Base-by-base conservation (phyloP, 1,139 yeast species). In the Yamadazyma atlantica region DNA sequence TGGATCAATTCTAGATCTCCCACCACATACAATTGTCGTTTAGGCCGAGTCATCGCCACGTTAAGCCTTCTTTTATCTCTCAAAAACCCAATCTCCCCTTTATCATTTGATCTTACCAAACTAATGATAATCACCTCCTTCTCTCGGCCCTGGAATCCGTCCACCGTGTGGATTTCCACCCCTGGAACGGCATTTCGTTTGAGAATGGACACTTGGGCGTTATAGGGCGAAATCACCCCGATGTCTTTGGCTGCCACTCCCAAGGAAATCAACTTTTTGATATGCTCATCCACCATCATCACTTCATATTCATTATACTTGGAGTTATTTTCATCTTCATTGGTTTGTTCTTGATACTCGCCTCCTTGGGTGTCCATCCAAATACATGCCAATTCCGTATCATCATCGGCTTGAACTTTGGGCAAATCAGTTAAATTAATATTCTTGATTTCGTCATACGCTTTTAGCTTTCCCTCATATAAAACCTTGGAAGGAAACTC, bases 311-410 rank as follows among this genome's bases (percentile, higher is more conserved):
- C 86, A 56, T 90, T 90, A 49, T 60, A 82, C 51, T 84, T 84
- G 0, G 90, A 82, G 3, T 71, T 66, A 23, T 64, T 66, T 17
- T 49, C 52, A 17, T 53, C 52, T 11, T 66, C 73, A 11, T 66
- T 60, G 22, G 78, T 75, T 40, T 67, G 67, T 46, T 85, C 92
- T 1, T 78, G 82, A 48, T 70, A 85, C 32, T 83, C 87, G 4
- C 92, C 96, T n/a, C 95, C 95, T 58, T 87, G 94, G 0, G 97
- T 90, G 53, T 90, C 97, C 49, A 83, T 81, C 96, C 97, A 90
- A 2, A 88, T 64, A 39, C 73, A 68, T 1, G 47, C 42, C 1
- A 41, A 36, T 1, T 69, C 60, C n/a, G 63, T 66, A 13, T 66
- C 73, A 6, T 56, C 54, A n/a, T 62, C 66, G n/a, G 35, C 29